Conservation (phyloP, 768 basidiomycete species). For the Exidia glandulosa region DNA sequence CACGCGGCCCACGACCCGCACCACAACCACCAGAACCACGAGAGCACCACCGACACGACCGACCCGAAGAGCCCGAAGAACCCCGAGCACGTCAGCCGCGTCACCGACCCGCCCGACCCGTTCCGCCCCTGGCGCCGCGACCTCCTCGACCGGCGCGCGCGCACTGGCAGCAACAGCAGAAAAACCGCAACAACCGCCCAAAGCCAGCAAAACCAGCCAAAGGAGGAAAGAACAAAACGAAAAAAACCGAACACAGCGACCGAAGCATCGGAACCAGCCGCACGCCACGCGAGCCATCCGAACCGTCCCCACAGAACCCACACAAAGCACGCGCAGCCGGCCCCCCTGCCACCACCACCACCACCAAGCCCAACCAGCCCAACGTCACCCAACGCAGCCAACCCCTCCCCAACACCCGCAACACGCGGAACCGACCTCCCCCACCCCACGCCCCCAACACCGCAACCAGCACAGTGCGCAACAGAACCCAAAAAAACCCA, state of each 20-base stretch:
- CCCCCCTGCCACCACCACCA: not conserved
- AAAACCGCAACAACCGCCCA: too few species aligned
- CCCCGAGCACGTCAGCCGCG: not conserved
- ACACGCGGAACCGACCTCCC: slow-evolving; percentile 38
- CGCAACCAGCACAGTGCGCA: slow-evolving; percentile 7
- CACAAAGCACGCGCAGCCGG: not conserved
- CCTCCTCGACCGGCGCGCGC: not conserved
- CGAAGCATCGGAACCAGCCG: not conserved
- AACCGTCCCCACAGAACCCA: not conserved
- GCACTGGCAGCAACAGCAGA: not conserved
- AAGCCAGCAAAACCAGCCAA: too few species aligned
- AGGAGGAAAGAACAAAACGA: not conserved
- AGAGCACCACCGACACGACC: not conserved
- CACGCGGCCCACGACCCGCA: too few species aligned
- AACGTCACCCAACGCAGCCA: slow-evolving; percentile 42
- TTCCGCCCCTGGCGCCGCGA: not conserved
- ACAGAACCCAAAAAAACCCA: slow-evolving; percentile 55
- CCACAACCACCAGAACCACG: too few species aligned
- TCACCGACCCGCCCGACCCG: not conserved
- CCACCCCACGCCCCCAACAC: slow-evolving; percentile 6
- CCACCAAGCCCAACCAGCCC: slow-evolving; percentile 55
- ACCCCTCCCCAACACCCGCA: slow-evolving; percentile 47
- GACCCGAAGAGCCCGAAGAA: not conserved
- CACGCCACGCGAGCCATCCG: not conserved
- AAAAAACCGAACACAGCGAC: not conserved